phyloP scores from a whole-genome alignment of 2,329 filamentous ascomycete genomes.

The Colletotrichum graminicola region DNA sequence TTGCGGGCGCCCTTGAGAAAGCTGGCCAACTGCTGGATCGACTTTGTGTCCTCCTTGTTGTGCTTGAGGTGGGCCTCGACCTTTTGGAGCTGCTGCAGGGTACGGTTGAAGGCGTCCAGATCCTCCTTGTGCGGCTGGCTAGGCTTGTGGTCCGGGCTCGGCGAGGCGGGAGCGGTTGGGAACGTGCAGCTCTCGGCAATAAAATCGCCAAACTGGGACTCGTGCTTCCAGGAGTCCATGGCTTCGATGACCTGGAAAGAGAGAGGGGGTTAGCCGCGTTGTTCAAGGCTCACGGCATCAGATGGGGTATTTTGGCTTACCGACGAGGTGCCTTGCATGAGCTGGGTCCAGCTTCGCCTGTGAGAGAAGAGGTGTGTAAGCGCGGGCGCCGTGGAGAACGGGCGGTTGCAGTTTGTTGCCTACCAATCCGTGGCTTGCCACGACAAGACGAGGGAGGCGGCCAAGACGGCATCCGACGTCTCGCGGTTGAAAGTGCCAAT shows the following conservation, averaged over 20 bases:
- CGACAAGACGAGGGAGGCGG: conserved; percentile 89
- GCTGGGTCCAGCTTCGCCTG: conserved; percentile 91
- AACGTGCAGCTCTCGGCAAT: conserved; percentile 84
- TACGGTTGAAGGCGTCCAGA: conserved; percentile 74
- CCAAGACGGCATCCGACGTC: conserved; percentile 91
- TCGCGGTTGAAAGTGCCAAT: conserved; percentile 86
- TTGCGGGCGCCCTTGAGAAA: conserved; percentile 81
- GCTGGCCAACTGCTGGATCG: conserved; percentile 76
- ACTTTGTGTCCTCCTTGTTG: conserved; percentile 76
- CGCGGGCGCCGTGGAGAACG: conserved; percentile 44
- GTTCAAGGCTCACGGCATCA: background rate
- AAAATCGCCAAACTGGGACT: conserved; percentile 87
- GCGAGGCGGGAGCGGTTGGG: conserved; percentile 74
- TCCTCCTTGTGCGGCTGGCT: conserved; percentile 77
- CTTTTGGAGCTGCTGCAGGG: conserved; percentile 74
- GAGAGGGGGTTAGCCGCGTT: conserved; percentile 2
- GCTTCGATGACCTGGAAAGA: conserved; percentile 77
- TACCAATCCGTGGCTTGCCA: conserved; percentile 98
- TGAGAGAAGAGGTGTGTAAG: conserved; percentile 50
- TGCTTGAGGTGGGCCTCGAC: conserved; percentile 77
- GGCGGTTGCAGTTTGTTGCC: conserved; percentile 57
- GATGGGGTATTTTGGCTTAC: conserved; percentile 66
- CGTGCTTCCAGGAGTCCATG: conserved; percentile 92
- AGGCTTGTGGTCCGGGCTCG: conserved; percentile 70
- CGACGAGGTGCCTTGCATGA: conserved; percentile 91